Conservation (phyloP, 768 basidiomycete genomes). For the Suillus brevipes region DNA sequence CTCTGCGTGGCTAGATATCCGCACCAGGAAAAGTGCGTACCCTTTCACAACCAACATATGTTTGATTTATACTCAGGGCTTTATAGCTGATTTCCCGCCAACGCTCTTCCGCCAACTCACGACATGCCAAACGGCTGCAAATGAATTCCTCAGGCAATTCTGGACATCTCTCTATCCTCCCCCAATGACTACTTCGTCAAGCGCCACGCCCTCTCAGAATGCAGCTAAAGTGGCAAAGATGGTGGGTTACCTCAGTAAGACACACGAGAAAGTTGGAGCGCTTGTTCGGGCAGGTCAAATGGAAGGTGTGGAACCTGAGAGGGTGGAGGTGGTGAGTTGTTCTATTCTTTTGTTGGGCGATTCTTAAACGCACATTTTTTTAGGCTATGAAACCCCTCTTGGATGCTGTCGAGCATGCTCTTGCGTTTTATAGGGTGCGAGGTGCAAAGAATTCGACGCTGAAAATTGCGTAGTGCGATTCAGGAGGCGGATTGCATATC, state of each 20-base stretch:
- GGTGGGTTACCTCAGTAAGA: conserved; percentile 78
- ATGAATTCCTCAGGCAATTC: conserved; percentile 95
- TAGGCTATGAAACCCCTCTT: conserved; percentile 79
- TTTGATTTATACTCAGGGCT: not conserved
- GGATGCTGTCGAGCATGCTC: conserved; percentile 71
- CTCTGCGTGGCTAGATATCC: conserved; percentile 65
- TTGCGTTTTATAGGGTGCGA: too few species aligned
- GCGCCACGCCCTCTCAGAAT: conserved; percentile 65
- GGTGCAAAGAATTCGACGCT: conserved; percentile 19
- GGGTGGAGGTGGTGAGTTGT: conserved; percentile 63
- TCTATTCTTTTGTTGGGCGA: not conserved
- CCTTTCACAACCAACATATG: not conserved
- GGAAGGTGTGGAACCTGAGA: conserved; percentile 59
- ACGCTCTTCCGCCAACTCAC: conserved; percentile 79
- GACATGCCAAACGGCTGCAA: conserved; percentile 89
- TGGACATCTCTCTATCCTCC: conserved; percentile 88
- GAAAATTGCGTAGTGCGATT: not conserved
- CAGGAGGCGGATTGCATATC: not conserved
- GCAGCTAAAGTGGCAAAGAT: conserved; percentile 83
- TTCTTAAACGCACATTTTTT: not conserved
- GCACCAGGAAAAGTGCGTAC: conserved; percentile 60
- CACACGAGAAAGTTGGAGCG: conserved; percentile 77
- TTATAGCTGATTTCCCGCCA: conserved; percentile 78
- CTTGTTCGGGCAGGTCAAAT: conserved; percentile 62
- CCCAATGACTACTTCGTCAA: conserved; percentile 46